Percentiles rank a stretch among this genome's conserved stretches.
These are phyloP conservation scores for Calocera viscosa DNA, from an alignment of 768 basidiomycete genomes.

Conservation along the genomic window DNA sequence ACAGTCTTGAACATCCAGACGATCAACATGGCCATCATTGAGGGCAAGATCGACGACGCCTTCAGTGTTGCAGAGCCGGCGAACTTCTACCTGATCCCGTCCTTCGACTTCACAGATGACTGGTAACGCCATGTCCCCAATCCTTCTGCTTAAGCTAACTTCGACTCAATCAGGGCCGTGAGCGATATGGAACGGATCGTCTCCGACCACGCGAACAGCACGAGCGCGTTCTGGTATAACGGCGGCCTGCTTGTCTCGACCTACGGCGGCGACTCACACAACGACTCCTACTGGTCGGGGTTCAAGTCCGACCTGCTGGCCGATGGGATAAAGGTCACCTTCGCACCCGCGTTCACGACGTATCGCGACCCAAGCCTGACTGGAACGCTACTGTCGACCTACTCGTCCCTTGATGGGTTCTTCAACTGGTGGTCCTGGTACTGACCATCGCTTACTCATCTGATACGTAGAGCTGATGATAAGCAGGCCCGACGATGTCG, in stretches of 20 bases:
- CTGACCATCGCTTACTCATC: constrained; percentile 21
- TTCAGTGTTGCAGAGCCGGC: not conserved
- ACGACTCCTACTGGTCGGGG: not conserved
- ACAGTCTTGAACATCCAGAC: too few species aligned
- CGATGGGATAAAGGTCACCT: not conserved
- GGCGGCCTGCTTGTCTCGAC: not conserved
- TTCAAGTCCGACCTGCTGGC: not conserved
- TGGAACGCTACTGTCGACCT: constrained; percentile 19
- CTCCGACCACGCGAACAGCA: not conserved
- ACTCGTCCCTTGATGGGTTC: constrained; percentile 24
- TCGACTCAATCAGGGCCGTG: too few species aligned
- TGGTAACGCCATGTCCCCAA: not conserved
- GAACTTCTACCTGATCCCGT: constrained; percentile 1
- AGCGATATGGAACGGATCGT: constrained; percentile 1
- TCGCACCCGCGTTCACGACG: constrained; percentile 26
- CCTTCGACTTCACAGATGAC: constrained; percentile 6
- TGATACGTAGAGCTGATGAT: not conserved
- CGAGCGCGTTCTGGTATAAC: not conserved
- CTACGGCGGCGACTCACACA: not conserved
- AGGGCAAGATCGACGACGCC: not conserved
- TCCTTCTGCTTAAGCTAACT: too few species aligned
- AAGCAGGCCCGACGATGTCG: constrained; percentile 8
- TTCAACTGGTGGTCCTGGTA: constrained; percentile 31
- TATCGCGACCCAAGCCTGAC: constrained; percentile 22
- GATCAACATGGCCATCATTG: too few species aligned